Percentiles rank a stretch among this genome's conserved stretches.
Evolutionary conservation across 441 rosid genomes (phyloP).

Genomic region (Gossypium gossypioides): DNA sequence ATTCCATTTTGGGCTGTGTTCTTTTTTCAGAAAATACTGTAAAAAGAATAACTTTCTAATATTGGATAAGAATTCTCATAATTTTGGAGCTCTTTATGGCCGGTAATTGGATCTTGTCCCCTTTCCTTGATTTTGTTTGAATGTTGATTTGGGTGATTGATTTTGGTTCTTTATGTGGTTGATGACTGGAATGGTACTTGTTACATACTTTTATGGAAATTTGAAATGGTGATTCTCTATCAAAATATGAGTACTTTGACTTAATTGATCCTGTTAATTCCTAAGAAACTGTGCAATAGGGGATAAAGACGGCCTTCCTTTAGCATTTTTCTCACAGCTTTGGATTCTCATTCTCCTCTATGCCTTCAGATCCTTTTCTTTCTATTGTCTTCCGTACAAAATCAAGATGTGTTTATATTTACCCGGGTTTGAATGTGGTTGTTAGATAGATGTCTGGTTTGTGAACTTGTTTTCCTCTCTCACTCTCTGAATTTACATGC

Average conservation of each 20-base stretch:
- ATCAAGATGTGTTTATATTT: too few relatives aligned
- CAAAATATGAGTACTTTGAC: neutral
- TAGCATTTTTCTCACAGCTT: too few relatives aligned
- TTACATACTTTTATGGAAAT: neutral
- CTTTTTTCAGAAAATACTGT: neutral
- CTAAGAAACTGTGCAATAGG: too few relatives aligned
- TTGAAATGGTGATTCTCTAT: neutral
- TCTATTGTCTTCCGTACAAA: too few relatives aligned
- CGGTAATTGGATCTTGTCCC: conserved; percentile 13
- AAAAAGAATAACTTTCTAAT: neutral
- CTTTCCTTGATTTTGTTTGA: neutral
- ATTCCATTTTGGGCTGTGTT: conserved; percentile 3
- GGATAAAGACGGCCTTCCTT: too few relatives aligned
- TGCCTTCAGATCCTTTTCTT: too few relatives aligned
- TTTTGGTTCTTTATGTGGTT: neutral
- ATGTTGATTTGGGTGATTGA: conserved; percentile 13
- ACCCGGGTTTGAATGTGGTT: too few relatives aligned
- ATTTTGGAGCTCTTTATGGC: neutral
- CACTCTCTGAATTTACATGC: too few relatives aligned
- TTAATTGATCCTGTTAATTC: too few relatives aligned
- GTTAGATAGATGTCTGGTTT: too few relatives aligned
- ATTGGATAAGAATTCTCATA: conserved; percentile 10
- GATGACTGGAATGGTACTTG: neutral
- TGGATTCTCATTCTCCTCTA: too few relatives aligned
- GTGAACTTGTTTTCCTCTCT: too few relatives aligned